Base-by-base conservation (phyloP, 2,329 filamentous ascomycete genomes). In the Colletotrichum trifolii region DNA sequence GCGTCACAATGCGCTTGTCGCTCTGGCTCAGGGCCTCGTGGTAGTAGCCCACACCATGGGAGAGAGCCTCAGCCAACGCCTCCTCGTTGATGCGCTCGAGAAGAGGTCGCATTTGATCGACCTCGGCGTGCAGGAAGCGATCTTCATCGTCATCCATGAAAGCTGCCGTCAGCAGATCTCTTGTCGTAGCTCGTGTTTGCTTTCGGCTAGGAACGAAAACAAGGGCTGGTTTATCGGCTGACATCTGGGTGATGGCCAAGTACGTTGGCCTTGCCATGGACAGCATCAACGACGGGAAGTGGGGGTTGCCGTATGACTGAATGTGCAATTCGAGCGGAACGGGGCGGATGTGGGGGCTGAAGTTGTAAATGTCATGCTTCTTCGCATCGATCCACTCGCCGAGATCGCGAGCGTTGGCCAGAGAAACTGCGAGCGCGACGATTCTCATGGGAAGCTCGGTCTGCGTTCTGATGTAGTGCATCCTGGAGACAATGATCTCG, bases 311-410 rank as follows among this genome's bases (percentile, higher is more conserved):
- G 80, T 96, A 99, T 1, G 94, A 95, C 78, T 99, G 96, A 52
- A 99, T 91, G 75, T 97, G 94, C 62, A 99, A 87, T 76, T 98
- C 95, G 38, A 99, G 82, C 25, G 95, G 94, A 15, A 97, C 89
- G 1, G 94, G 91, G 61, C 96, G 90, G 67, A 95, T 90, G 73
- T 95, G 91, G 2, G 96, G 96, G 72, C 93, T 97, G 82, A 99
- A 99, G 81, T 99, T 99, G 85, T 95, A 99, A 69, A 97, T 97
- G 53, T 96, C 97, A 76, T 99, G 96, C 82, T 97, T 98, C 77
- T 90, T 97, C 8, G 95, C 96, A 70, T 96, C 96, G 70, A 99
- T 94, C 96, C 96, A 99, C 79, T 97, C 96, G 55, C 95, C 95
- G 72, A 99, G 87, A 73, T 99, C 96, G 64, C 94, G 88, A 54